These are phyloP conservation scores for Colletotrichum neosansevieriae DNA, from an alignment of 2,329 filamentous ascomycete genomes.

Conservation along the genomic window DNA sequence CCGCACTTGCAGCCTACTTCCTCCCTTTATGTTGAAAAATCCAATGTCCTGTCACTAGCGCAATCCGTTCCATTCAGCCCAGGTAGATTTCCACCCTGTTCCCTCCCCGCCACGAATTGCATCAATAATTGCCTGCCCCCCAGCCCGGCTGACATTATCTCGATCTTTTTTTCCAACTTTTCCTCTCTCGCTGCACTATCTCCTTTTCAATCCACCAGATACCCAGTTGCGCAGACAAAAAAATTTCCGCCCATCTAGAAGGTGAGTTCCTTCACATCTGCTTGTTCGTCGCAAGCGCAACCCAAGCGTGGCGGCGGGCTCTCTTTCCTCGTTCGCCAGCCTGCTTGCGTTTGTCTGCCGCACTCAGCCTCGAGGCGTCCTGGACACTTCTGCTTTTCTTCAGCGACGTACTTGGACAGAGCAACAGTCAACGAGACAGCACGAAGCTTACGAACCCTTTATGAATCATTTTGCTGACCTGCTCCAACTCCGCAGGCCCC, in stretches of 20 bases:
- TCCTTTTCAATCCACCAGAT: constrained; percentile 33
- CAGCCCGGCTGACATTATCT: constrained; percentile 18
- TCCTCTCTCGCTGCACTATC: constrained; percentile 7
- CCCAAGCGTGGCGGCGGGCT: neutral
- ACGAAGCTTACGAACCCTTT: neutral
- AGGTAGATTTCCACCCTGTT: constrained; percentile 38
- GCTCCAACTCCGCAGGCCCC: constrained; percentile 20
- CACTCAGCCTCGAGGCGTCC: neutral
- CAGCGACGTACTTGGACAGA: neutral
- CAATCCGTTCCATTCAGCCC: constrained; percentile 28
- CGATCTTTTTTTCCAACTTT: constrained; percentile 16
- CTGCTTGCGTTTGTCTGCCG: constrained; percentile 1
- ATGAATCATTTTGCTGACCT: constrained; percentile 21
- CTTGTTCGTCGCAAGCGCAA: constrained; percentile 1
- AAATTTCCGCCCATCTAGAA: constrained; percentile 6
- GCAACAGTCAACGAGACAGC: neutral
- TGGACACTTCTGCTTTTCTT: neutral
- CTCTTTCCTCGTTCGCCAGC: neutral
- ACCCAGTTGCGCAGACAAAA: constrained; percentile 33
- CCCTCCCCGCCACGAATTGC: constrained; percentile 38
- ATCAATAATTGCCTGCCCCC: constrained; percentile 37
- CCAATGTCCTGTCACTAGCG: constrained; percentile 38
- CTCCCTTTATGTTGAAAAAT: constrained; percentile 42
- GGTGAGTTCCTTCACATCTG: constrained; percentile 15
- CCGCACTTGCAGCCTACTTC: constrained; percentile 39